These are phyloP conservation scores for Fulvia fulva DNA, from an alignment of 2,329 filamentous ascomycete genomes.

Conservation along the genomic window DNA sequence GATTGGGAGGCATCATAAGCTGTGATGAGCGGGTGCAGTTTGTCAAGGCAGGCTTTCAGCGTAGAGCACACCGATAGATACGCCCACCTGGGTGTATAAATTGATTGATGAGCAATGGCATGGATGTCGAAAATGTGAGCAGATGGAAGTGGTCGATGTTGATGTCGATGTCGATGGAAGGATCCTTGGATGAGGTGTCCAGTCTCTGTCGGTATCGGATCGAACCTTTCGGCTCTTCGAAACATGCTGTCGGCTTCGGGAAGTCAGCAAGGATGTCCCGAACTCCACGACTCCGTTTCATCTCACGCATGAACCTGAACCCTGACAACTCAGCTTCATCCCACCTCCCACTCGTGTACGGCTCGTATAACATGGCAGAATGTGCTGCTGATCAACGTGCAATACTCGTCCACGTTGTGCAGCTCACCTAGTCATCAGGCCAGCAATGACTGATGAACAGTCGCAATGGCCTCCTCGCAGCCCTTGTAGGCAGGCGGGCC, in stretches of 20 bases:
- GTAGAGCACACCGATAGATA: no score
- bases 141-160: no score
- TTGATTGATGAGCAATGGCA: no score
- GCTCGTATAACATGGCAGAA: not conserved
- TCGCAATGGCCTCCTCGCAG: no score
- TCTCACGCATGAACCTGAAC: not conserved
- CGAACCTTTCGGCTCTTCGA: not conserved
- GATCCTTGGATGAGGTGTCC: no score
- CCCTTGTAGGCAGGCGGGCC: no score
- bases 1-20: conserved; percentile 28
- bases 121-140: no score
- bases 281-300: not conserved
- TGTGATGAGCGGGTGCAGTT: not conserved
- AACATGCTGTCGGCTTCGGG: not conserved
- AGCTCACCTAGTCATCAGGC: not conserved
- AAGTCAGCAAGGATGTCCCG: not conserved
- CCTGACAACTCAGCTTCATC: not conserved
- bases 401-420: not conserved
- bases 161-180: no score
- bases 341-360: not conserved
- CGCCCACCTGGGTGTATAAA: no score
- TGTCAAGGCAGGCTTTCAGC: no score
- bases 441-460: no score
- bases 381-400: not conserved
- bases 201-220: no score